A percentile compares a stretch with the other conserved stretches of the same genome.
Conservation (phyloP, 768 basidiomycete genomes). For the Nidularia sp. region DNA sequence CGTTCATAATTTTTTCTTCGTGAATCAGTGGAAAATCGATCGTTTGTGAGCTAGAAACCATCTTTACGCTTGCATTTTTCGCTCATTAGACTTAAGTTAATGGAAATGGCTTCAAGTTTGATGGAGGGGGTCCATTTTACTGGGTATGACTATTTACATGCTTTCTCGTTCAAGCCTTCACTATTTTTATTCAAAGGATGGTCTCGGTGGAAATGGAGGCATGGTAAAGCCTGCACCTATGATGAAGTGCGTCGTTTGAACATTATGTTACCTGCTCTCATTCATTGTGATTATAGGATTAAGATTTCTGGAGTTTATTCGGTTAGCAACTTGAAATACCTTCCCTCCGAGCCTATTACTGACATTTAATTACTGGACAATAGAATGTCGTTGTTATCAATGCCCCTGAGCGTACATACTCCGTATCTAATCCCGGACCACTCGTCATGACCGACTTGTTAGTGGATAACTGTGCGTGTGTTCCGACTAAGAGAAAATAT, state of each 20-base stretch:
- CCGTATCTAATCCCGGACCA: constrained; percentile 33
- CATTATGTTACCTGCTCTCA: not conserved
- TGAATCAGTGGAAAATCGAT: constrained; percentile 38
- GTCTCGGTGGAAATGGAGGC: constrained; percentile 32
- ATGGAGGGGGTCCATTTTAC: constrained; percentile 39
- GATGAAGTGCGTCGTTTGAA: constrained; percentile 28
- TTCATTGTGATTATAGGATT: constrained; percentile 19
- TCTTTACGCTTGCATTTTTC: not conserved
- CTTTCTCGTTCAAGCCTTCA: not conserved
- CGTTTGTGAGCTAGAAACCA: constrained; percentile 31
- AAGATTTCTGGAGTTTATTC: constrained; percentile 31
- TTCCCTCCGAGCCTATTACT: not conserved
- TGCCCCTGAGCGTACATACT: constrained; percentile 33
- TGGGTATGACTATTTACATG: constrained; percentile 20
- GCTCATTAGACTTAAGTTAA: constrained; percentile 20
- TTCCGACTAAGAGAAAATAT: not conserved
- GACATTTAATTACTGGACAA: constrained; percentile 11
- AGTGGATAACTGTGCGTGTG: constrained; percentile 53
- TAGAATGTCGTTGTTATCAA: constrained; percentile 38
- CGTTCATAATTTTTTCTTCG: too few relatives aligned
- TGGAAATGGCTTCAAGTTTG: constrained; percentile 35
- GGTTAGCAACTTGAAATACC: constrained; percentile 18
- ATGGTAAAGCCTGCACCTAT: constrained; percentile 37
- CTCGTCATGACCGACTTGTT: constrained; percentile 39
- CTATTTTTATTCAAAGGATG: constrained; percentile 21